These are phyloP conservation scores for Boletellus sp. DNA, from an alignment of 768 basidiomycete genomes.

Conservation along the genomic window DNA sequence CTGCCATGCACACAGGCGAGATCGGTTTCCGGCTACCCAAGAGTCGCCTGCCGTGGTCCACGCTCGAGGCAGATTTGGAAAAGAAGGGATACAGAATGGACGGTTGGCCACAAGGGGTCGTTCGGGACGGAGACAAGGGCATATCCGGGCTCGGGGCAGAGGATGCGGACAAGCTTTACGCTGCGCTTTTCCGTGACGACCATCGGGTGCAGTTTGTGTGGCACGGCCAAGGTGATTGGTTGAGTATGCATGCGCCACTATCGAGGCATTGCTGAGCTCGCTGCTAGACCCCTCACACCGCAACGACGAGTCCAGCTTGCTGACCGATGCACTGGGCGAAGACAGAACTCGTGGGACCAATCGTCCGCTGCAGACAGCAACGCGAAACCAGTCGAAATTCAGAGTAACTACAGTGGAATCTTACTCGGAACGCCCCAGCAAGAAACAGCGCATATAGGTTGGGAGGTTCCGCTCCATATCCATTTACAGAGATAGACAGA, in stretches of 20 bases:
- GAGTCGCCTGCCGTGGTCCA: background rate
- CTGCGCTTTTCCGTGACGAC: background rate
- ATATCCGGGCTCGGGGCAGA: background rate
- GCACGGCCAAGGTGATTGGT: background rate
- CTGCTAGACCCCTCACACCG: background rate
- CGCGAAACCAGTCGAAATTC: background rate
- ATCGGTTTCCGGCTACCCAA: background rate
- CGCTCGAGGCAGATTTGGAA: background rate
- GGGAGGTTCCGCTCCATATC: no score
- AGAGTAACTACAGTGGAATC: conserved; percentile 1
- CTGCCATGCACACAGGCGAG: background rate
- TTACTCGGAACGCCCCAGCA: background rate
- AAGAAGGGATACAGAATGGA: background rate
- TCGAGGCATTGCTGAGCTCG: background rate
- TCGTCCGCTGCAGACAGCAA: background rate
- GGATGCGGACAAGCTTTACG: background rate
- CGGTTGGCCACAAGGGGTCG: background rate
- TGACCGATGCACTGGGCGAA: no score
- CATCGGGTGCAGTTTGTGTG: background rate
- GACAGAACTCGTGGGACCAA: background rate
- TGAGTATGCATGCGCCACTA: background rate
- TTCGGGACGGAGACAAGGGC: background rate
- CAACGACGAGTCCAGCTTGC: no score
- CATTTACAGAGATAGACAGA: no score
- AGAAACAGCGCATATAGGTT: background rate